Percentiles rank a stretch among this genome's conserved stretches.
These are phyloP conservation scores for Purpureocillium takamizusanense DNA, from an alignment of 2,329 filamentous ascomycete species.

Conservation along the genomic window DNA sequence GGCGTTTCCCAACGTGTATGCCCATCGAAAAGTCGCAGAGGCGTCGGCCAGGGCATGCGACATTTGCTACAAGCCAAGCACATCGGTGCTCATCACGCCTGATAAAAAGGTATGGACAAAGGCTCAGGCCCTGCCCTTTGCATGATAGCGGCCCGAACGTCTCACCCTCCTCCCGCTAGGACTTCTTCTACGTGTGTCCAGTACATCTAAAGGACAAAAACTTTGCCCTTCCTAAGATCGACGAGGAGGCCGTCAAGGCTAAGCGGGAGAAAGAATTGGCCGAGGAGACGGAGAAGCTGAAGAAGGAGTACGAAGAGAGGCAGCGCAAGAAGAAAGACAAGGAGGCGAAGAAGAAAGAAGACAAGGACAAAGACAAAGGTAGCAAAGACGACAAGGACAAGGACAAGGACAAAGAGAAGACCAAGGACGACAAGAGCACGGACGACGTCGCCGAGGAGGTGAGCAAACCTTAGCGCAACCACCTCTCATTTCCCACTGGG, in stretches of 20 bases:
- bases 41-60: constrained; percentile 76
- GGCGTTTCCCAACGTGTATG: constrained; percentile 67
- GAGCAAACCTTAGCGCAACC: not conserved
- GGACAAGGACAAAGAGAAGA: constrained; percentile 15
- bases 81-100: constrained; percentile 78
- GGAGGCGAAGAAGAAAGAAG: constrained; percentile 44
- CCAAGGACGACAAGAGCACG: constrained; percentile 21
- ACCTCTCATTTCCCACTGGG: not conserved
- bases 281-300: constrained; percentile 53
- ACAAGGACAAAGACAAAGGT: constrained; percentile 25
- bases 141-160: not conserved
- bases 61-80: constrained; percentile 83
- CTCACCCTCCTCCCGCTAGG: constrained; percentile 25
- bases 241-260: constrained; percentile 55
- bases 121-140: too few relatives aligned
- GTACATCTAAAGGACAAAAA: constrained; percentile 73
- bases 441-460: constrained; percentile 13
- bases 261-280: constrained; percentile 54
- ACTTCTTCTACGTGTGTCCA: constrained; percentile 88
- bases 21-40: constrained; percentile 79
- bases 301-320: constrained; percentile 71
- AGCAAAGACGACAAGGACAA: constrained; percentile 20
- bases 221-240: constrained; percentile 69
- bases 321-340: constrained; percentile 61
- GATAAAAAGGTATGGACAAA: constrained; percentile 86